Evolutionary conservation across 1,284 basidiomycete species (phyloP).

Genomic region (Puccinia triticina): DNA sequence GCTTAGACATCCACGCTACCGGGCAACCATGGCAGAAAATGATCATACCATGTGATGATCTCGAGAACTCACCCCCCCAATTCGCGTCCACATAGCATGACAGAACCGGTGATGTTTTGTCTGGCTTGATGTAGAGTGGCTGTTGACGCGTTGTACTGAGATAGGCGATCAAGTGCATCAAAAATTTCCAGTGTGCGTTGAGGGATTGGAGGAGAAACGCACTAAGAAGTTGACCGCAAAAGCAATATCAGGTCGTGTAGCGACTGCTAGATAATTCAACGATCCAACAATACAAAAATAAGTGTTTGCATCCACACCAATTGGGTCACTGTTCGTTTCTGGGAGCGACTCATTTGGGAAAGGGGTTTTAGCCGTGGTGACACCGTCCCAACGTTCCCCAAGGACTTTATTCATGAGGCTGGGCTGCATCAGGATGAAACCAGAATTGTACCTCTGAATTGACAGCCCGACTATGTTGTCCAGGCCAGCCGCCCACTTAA

Average conservation of each 20-base stretch:
- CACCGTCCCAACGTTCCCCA: not conserved
- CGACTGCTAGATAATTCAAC: not conserved
- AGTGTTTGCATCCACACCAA: not conserved
- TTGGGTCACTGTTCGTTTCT: not conserved
- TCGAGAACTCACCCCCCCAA: too few relatives aligned
- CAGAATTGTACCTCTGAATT: not conserved
- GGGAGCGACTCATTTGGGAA: not conserved
- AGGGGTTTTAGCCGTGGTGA: not conserved
- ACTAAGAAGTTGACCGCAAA: slow-evolving; percentile 28
- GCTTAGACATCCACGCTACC: slow-evolving; percentile 14
- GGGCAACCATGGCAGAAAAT: not conserved
- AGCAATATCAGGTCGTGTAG: slow-evolving; percentile 25
- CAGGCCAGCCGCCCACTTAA: not conserved
- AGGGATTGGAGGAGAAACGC: slow-evolving; percentile 5
- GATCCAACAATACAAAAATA: not conserved
- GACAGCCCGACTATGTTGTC: slow-evolving; percentile 16
- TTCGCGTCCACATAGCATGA: slow-evolving; percentile 18
- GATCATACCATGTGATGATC: not conserved
- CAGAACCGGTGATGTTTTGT: not conserved
- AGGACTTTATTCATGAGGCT: not conserved
- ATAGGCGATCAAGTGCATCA: slow-evolving; percentile 26
- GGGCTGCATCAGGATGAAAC: not conserved
- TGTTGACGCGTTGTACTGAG: not conserved
- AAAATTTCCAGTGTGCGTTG: slow-evolving; percentile 13
- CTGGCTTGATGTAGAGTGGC: not conserved